Conservation (phyloP, 2,329 filamentous ascomycete species). For the Colletotrichum australisinense region DNA sequence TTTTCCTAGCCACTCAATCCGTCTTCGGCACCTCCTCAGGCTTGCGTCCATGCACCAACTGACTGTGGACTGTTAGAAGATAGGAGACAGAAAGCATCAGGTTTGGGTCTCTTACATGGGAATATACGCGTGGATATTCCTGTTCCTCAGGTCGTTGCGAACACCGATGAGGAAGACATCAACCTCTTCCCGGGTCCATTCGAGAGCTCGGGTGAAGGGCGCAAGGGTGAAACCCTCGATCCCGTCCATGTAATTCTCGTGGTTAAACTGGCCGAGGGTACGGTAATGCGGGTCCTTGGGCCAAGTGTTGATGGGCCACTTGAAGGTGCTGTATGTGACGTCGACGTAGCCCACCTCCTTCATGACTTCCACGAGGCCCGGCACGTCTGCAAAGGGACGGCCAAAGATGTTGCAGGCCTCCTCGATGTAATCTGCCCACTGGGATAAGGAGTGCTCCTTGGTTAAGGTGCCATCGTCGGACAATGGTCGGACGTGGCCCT, state of each 20-base stretch:
- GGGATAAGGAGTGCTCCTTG: constrained; percentile 39
- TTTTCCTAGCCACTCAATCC: no score
- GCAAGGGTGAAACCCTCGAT: constrained; percentile 44
- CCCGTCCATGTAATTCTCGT: constrained; percentile 37
- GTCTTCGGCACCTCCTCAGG: no score
- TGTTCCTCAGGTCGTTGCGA: constrained; percentile 41
- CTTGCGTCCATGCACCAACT: no score
- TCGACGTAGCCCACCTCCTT: constrained; percentile 65
- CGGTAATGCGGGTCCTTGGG: constrained; percentile 62
- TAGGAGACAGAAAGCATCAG: not conserved
- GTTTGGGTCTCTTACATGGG: constrained; percentile 37
- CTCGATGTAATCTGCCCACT: constrained; percentile 45
- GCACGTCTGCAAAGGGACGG: constrained; percentile 53
- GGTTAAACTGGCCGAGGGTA: constrained; percentile 49
- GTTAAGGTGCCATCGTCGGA: constrained; percentile 55
- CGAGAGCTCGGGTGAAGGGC: constrained; percentile 42
- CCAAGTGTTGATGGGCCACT: constrained; percentile 64
- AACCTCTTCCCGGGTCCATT: constrained; percentile 40
- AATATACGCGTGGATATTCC: constrained; percentile 42
- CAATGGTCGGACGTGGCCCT: constrained; percentile 50
- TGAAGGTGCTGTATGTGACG: constrained; percentile 58
- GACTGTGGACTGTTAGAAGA: not conserved
- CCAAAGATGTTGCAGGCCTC: constrained; percentile 44
- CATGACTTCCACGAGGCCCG: constrained; percentile 51
- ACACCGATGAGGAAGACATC: constrained; percentile 40